Evolutionary conservation across 352 stramenopile genomes (phyloP).

Genomic region (Phytophthora rubi): DNA sequence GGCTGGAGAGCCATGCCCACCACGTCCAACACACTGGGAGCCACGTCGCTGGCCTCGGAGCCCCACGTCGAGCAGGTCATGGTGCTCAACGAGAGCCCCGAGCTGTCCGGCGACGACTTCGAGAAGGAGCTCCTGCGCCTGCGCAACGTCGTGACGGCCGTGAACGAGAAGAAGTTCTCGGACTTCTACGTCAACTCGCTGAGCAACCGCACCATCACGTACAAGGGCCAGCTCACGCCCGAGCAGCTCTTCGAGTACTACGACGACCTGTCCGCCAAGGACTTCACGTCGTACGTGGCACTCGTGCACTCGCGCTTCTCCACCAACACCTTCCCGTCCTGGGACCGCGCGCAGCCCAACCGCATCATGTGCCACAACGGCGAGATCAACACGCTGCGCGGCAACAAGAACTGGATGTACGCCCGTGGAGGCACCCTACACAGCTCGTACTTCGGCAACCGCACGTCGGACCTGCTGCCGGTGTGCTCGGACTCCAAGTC

Average conservation of each 20-base stretch:
- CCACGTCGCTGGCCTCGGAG: slow-evolving; percentile 93
- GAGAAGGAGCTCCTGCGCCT: slow-evolving; percentile 90
- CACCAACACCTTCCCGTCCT: slow-evolving; percentile 98
- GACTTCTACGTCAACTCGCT: slow-evolving; percentile 97
- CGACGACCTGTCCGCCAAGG: slow-evolving; percentile 56
- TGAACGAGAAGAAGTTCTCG: slow-evolving; percentile 76
- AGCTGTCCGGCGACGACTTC: slow-evolving; percentile 82
- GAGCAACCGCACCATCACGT: slow-evolving; percentile 94
- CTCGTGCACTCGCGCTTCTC: slow-evolving; percentile 97
- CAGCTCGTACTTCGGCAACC: slow-evolving; percentile 92
- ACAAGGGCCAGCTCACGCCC: slow-evolving; percentile 98
- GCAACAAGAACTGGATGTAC: slow-evolving; percentile 99
- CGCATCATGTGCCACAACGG: slow-evolving; percentile 99
- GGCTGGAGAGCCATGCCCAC: slow-evolving; percentile 95
- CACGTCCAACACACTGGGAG: slow-evolving; percentile 93
- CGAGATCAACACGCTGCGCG: slow-evolving; percentile 98
- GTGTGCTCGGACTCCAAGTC: slow-evolving; percentile 95
- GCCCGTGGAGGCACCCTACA: slow-evolving; percentile 91
- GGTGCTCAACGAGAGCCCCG: slow-evolving; percentile 81
- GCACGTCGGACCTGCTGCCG: slow-evolving; percentile 92
- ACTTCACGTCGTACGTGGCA: slow-evolving; percentile 94
- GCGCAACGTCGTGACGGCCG: slow-evolving; percentile 56
- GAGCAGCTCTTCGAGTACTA: slow-evolving; percentile 90
- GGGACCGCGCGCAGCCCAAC: slow-evolving; percentile 96
- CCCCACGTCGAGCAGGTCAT: slow-evolving; percentile 96